Conservation (phyloP, 768 basidiomycete species). For the Leccinum truebloodii region DNA sequence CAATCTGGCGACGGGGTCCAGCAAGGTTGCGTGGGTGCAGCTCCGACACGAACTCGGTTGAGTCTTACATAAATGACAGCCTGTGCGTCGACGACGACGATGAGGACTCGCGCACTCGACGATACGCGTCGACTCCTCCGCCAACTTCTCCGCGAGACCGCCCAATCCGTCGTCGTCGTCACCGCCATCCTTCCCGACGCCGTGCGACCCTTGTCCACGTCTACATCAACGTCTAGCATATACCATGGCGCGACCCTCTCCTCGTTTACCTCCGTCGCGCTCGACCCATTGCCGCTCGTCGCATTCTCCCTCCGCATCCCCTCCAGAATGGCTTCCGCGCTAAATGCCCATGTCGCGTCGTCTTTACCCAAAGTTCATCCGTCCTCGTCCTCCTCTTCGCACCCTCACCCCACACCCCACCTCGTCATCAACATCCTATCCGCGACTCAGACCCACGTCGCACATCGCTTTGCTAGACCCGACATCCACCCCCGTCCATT, state of each 20-base stretch:
- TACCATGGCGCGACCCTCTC: constrained; percentile 94
- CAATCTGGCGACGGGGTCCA: too few species aligned
- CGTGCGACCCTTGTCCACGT: not conserved
- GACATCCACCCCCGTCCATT: constrained; percentile 69
- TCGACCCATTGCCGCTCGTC: constrained; percentile 86
- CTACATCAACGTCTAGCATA: constrained; percentile 4
- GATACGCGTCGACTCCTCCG: too few species aligned
- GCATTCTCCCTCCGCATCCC: constrained; percentile 89
- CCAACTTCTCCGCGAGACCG: too few species aligned
- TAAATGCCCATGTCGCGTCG: constrained; percentile 36
- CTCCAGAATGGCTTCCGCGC: constrained; percentile 77
- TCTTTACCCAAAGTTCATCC: not conserved
- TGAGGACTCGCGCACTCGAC: too few species aligned
- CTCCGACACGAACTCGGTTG: too few species aligned
- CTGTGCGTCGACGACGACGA: too few species aligned
- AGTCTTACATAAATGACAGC: too few species aligned
- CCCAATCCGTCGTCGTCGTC: constrained; percentile 46
- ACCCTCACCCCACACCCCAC: constrained; percentile 35
- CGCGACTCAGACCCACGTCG: constrained; percentile 59
- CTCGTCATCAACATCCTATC: constrained; percentile 85
- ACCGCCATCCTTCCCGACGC: constrained; percentile 57
- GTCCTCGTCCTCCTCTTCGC: constrained; percentile 1
- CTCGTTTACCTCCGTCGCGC: constrained; percentile 88
- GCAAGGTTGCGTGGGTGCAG: too few species aligned
- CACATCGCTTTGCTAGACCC: constrained; percentile 70